Evolutionary conservation across 371 early-diverging fungal species (phyloP).

Genomic region (Mucor mucedo): DNA sequence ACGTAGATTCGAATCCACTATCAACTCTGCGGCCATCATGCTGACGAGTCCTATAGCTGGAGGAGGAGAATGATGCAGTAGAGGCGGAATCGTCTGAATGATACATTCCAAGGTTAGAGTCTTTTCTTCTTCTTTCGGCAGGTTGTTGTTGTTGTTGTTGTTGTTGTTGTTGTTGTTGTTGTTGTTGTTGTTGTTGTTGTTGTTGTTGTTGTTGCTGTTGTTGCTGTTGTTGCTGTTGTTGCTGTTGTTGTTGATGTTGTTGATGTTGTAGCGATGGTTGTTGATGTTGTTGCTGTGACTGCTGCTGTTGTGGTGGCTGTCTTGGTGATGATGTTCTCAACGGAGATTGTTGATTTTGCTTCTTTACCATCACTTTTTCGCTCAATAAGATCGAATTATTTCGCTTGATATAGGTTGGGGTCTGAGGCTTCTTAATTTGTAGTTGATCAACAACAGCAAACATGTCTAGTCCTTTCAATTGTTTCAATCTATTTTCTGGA

Average conservation of each 20-base stretch:
- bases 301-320: conserved; percentile 13
- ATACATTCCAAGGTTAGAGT: conserved; percentile 29
- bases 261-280: conserved; percentile 14
- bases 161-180: conserved; percentile 6
- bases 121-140: conserved; percentile 29
- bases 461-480: conserved; percentile 41
- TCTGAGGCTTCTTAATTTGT: conserved; percentile 9
- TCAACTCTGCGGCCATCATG: conserved; percentile 43
- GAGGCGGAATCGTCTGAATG: conserved; percentile 37
- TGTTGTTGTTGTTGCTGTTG: conserved; percentile 6
- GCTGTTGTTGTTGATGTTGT: conserved; percentile 8
- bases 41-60: conserved; percentile 27
- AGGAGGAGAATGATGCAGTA: conserved; percentile 32
- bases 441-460: conserved; percentile 33
- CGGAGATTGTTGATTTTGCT: neutral
- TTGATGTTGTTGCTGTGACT: conserved; percentile 5
- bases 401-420: conserved; percentile 13
- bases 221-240: conserved; percentile 6
- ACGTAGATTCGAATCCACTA: conserved; percentile 47
- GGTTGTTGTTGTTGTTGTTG: conserved; percentile 20
- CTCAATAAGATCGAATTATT: conserved; percentile 42
- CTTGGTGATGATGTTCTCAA: conserved; percentile 5
- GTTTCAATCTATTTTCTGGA: conserved; percentile 68
- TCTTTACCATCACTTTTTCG: conserved; percentile 8
- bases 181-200: conserved; percentile 12